A percentile compares a stretch with the other conserved stretches of the same genome.
These are phyloP conservation scores for Hirsutella thompsonii DNA, from an alignment of 2,329 filamentous ascomycete species.

Conservation along the genomic window DNA sequence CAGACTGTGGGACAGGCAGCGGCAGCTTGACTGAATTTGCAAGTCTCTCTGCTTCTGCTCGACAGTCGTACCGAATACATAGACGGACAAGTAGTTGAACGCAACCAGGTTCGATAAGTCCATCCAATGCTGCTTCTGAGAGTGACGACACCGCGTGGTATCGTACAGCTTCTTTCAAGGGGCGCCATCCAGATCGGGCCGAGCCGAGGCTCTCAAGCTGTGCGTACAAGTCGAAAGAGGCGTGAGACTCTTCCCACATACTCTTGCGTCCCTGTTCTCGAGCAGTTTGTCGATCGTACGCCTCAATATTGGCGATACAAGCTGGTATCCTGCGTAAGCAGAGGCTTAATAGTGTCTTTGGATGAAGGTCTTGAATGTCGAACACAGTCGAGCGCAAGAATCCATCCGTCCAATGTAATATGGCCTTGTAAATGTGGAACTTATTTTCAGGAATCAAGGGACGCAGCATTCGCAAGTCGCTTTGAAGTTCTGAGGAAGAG, in stretches of 20 bases:
- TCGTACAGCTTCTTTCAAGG: conserved; percentile 19
- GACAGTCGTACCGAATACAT: conserved; percentile 13
- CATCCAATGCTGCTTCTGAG: conserved; percentile 15
- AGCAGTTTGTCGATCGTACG: conserved; percentile 15
- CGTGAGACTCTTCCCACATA: conserved; percentile 14
- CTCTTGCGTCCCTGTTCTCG: conserved; percentile 11
- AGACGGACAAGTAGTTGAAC: conserved; percentile 15
- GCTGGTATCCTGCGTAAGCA: conserved; percentile 19
- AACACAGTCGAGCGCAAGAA: conserved; percentile 16
- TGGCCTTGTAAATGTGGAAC: conserved; percentile 18
- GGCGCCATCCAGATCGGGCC: conserved; percentile 16
- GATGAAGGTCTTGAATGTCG: conserved; percentile 8
- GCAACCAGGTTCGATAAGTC: conserved; percentile 15
- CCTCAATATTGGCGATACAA: conserved; percentile 18
- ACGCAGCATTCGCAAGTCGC: conserved; percentile 13
- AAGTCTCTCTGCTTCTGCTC: conserved; percentile 15
- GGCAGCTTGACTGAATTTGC: conserved; percentile 7
- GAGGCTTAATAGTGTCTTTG: conserved; percentile 22
- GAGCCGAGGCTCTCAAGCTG: conserved; percentile 20
- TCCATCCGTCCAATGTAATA: conserved; percentile 17
- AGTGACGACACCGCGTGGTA: conserved; percentile 17
- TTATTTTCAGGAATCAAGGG: conserved; percentile 9
- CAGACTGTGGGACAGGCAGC: conserved; percentile 8
- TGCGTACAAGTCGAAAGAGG: conserved; percentile 18
- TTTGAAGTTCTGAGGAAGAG: too few relatives aligned